phyloP scores from a whole-genome alignment of 257 asterid species.

The Rehmannia glutinosa region DNA sequence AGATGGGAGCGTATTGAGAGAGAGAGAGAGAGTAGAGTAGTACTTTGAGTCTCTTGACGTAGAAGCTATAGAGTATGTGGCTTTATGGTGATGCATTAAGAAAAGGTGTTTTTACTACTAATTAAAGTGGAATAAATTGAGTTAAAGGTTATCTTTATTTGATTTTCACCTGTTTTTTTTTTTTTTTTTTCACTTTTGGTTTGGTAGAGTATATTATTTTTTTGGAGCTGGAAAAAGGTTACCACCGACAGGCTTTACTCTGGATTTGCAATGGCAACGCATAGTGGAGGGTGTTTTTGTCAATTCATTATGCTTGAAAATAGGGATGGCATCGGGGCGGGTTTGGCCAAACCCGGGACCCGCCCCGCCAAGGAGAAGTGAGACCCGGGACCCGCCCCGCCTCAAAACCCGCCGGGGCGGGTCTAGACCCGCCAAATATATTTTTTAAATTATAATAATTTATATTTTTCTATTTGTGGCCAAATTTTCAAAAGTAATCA shows the following conservation, averaged over 20 bases:
- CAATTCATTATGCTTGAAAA: neutral
- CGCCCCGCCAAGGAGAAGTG: too few species aligned
- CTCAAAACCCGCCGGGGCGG: too few species aligned
- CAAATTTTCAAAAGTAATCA: too few species aligned
- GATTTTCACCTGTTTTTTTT: neutral
- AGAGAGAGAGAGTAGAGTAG: neutral
- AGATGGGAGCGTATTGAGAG: neutral
- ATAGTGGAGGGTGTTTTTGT: constrained; percentile 14
- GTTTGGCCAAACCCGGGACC: too few species aligned
- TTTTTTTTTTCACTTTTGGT: neutral
- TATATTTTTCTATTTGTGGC: too few species aligned
- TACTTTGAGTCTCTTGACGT: constrained; percentile 2
- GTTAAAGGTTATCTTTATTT: neutral
- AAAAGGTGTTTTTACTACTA: constrained; percentile 1
- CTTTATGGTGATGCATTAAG: constrained; percentile 34
- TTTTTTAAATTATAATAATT: too few species aligned
- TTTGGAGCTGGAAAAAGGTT: constrained; percentile 11
- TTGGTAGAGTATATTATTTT: neutral
- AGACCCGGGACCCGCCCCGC: too few species aligned
- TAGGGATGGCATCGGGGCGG: neutral
- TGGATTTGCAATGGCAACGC: constrained; percentile 13
- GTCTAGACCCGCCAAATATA: too few species aligned
- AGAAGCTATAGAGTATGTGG: neutral
- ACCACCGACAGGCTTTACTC: constrained; percentile 35
- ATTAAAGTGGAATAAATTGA: constrained; percentile 16